Percentiles rank a stretch among this genome's conserved stretches.
Evolutionary conservation across 1,284 basidiomycete species (phyloP).

Genomic region (Trichosporon sp.): DNA sequence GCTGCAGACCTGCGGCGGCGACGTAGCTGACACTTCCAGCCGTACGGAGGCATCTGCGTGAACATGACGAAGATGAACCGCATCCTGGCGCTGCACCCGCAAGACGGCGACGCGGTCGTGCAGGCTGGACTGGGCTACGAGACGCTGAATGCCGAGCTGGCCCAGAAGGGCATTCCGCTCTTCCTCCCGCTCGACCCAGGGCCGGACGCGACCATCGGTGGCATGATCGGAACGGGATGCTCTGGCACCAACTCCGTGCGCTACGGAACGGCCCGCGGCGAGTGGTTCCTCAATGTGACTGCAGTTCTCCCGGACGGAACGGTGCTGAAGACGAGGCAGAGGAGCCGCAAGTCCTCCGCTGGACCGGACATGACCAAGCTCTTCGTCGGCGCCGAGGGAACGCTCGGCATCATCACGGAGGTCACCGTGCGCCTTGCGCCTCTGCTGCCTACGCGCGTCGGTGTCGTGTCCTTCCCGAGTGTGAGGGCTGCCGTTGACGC

Average conservation of each 20-base stretch:
- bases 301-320: slow-evolving; percentile 84
- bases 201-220: slow-evolving; percentile 75
- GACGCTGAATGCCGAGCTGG: slow-evolving; percentile 74
- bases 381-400: slow-evolving; percentile 92
- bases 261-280: slow-evolving; percentile 78
- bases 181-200: slow-evolving; percentile 79
- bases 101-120: slow-evolving; percentile 76
- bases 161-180: slow-evolving; percentile 69
- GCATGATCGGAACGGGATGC: slow-evolving; percentile 79
- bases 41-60: slow-evolving; percentile 72
- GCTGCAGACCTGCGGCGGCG: too few relatives aligned
- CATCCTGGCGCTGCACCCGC: slow-evolving; percentile 66
- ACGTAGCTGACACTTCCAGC: slow-evolving; percentile 24
- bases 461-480: slow-evolving; percentile 58
- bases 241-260: slow-evolving; percentile 75
- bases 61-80: slow-evolving; percentile 80
- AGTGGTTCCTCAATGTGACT: slow-evolving; percentile 65
- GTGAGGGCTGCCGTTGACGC: slow-evolving; percentile 66
- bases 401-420: slow-evolving; percentile 87
- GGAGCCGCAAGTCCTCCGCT: slow-evolving; percentile 84
- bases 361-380: slow-evolving; percentile 87
- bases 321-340: slow-evolving; percentile 83
- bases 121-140: slow-evolving; percentile 81
- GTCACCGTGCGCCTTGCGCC: slow-evolving; percentile 80
- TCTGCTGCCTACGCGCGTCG: slow-evolving; percentile 67